Percentiles rank a stretch among this genome's conserved stretches.
These are phyloP conservation scores for Diaporthe destruens DNA, from an alignment of 2,329 filamentous ascomycete species.

Conservation along the genomic window DNA sequence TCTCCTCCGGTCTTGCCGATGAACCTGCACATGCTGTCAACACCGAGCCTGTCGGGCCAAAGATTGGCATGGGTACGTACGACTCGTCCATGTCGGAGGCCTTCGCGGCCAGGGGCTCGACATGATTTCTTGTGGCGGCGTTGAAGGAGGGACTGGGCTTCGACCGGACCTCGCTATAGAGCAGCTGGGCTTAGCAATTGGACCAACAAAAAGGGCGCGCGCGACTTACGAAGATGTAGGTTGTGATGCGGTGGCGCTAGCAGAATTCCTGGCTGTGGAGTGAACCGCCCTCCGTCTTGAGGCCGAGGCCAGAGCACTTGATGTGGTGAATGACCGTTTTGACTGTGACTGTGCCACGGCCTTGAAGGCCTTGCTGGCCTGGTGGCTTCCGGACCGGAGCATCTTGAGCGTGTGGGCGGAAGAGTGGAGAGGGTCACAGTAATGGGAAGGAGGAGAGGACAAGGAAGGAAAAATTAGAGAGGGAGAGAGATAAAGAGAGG, in stretches of 20 bases:
- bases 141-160: conserved; percentile 75
- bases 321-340: conserved; percentile 57
- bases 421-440: conserved; percentile 35
- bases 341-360: conserved; percentile 40
- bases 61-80: conserved; percentile 63
- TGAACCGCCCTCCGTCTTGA: conserved; percentile 56
- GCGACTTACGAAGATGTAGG: conserved; percentile 66
- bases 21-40: conserved; percentile 67
- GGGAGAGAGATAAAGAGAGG: conserved; percentile 1
- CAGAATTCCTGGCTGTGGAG: conserved; percentile 60
- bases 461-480: not conserved
- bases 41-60: conserved; percentile 21
- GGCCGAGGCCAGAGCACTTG: conserved; percentile 53
- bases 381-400: conserved; percentile 60
- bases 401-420: conserved; percentile 51
- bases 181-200: conserved; percentile 46
- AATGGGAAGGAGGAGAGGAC: not conserved
- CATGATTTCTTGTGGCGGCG: conserved; percentile 66
- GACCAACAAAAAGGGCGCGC: conserved; percentile 43
- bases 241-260: conserved; percentile 62
- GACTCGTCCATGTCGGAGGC: conserved; percentile 81
- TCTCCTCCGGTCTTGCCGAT: conserved; percentile 95
- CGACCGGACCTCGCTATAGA: conserved; percentile 66
- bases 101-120: conserved; percentile 76
- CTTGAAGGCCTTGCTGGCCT: conserved; percentile 61